A percentile compares a stretch with the other conserved stretches of the same genome.
Evolutionary conservation across 345 rosid species (phyloP).

Genomic region (Boechera divaricarpa): DNA sequence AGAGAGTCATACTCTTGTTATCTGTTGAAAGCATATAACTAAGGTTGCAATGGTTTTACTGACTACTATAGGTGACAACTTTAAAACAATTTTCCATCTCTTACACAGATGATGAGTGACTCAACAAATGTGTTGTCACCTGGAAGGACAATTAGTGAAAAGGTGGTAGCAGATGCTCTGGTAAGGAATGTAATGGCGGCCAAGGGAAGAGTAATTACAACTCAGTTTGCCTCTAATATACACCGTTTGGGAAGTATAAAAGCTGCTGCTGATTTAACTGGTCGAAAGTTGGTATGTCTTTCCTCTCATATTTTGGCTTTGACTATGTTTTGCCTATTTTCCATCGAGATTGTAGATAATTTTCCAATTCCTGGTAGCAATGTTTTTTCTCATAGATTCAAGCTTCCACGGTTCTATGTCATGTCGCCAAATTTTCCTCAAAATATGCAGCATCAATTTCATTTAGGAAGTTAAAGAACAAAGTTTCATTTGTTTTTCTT

Average conservation of each 20-base stretch:
- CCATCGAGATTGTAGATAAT: background rate
- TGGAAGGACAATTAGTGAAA: slow-evolving; percentile 93
- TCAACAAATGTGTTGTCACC: slow-evolving; percentile 96
- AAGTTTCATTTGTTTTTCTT: slow-evolving; percentile 4
- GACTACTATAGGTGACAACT: background rate
- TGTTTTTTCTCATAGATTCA: background rate
- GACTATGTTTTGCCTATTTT: background rate
- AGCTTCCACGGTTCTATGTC: slow-evolving; percentile 3
- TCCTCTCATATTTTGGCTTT: slow-evolving; percentile 10
- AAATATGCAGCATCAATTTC: background rate
- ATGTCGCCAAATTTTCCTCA: background rate
- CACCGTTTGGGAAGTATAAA: slow-evolving; percentile 98
- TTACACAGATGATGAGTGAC: slow-evolving; percentile 95
- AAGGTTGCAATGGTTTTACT: slow-evolving; percentile 11
- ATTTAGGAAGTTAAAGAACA: slow-evolving; percentile 20
- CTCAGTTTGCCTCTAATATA: slow-evolving; percentile 97
- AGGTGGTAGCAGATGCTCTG: slow-evolving; percentile 82
- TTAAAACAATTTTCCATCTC: background rate
- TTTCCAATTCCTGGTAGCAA: slow-evolving; percentile 10
- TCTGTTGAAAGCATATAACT: slow-evolving; percentile 14
- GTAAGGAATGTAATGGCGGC: slow-evolving; percentile 77
- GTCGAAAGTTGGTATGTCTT: slow-evolving; percentile 81
- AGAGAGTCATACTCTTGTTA: slow-evolving; percentile 11
- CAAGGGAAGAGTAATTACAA: slow-evolving; percentile 93
- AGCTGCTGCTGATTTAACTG: slow-evolving; percentile 93